Conservation (phyloP, 2,329 filamentous ascomycete species). For the Hypomyces perniciosus region DNA sequence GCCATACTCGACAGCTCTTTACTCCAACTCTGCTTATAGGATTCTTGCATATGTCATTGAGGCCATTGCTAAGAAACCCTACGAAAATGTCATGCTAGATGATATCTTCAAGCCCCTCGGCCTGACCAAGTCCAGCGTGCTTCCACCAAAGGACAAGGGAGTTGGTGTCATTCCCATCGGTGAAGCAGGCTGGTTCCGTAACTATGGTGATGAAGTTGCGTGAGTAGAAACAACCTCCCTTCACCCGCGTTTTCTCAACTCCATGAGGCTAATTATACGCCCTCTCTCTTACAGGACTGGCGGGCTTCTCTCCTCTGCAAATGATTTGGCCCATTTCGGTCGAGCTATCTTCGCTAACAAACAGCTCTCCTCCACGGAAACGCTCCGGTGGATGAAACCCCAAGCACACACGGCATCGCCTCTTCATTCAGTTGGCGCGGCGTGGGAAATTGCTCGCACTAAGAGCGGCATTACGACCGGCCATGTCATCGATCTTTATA, state of each 20-base stretch:
- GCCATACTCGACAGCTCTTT: constrained; percentile 16
- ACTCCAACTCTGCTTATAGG: constrained; percentile 19
- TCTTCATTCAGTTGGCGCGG: constrained; percentile 25
- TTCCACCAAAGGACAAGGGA: not conserved
- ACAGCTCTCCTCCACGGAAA: constrained; percentile 3
- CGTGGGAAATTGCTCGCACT: constrained; percentile 20
- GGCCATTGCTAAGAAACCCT: constrained; percentile 16
- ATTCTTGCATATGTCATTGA: constrained; percentile 19
- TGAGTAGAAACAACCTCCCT: constrained; percentile 1
- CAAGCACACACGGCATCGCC: constrained; percentile 9
- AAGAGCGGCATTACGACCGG: constrained; percentile 24
- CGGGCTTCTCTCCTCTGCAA: constrained; percentile 9
- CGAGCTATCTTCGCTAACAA: constrained; percentile 6
- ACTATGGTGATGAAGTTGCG: constrained; percentile 12
- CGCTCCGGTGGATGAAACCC: constrained; percentile 16
- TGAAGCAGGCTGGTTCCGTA: constrained; percentile 5
- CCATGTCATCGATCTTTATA: constrained; percentile 28
- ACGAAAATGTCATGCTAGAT: constrained; percentile 7
- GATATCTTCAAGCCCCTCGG: constrained; percentile 9
- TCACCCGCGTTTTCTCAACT: not conserved
- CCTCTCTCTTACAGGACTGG: constrained; percentile 1
- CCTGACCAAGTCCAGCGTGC: constrained; percentile 7
- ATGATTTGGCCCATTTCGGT: constrained; percentile 6
- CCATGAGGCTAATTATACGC: not conserved
- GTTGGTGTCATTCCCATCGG: constrained; percentile 12